A percentile compares a stretch with the other conserved stretches of the same genome.
Conservation (phyloP, 345 rosid species). For the Syzygium aromaticum region DNA sequence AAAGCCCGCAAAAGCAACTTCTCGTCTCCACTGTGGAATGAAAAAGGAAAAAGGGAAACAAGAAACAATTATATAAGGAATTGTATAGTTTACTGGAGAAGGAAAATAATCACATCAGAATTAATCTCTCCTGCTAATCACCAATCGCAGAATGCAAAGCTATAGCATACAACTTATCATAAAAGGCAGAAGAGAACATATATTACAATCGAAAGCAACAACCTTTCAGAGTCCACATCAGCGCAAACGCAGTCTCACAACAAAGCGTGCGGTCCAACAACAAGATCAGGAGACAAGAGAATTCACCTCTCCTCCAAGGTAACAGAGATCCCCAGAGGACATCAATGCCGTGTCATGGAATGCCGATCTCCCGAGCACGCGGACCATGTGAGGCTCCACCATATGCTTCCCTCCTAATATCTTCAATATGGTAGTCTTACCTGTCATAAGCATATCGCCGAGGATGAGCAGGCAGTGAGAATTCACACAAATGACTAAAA, state of each 20-base stretch:
- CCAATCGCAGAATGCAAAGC: not conserved
- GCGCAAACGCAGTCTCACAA: not conserved
- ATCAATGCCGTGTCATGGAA: slow-evolving; percentile 85
- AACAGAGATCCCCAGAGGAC: slow-evolving; percentile 83
- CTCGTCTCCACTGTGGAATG: slow-evolving; percentile 79
- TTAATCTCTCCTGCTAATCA: not conserved
- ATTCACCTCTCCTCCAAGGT: slow-evolving; percentile 95
- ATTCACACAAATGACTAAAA: not conserved
- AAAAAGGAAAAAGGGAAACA: not conserved
- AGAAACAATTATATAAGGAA: not conserved
- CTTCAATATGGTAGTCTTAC: slow-evolving; percentile 88
- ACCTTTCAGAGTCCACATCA: not conserved
- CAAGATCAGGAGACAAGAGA: not conserved
- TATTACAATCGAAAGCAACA: not conserved
- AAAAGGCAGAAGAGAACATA: not conserved
- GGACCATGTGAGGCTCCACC: slow-evolving; percentile 96
- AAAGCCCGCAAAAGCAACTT: slow-evolving; percentile 94
- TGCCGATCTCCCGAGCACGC: slow-evolving; percentile 76
- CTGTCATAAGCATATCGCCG: slow-evolving; percentile 11
- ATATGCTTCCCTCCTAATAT: slow-evolving; percentile 93
- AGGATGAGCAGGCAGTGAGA: not conserved
- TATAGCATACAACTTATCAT: not conserved
- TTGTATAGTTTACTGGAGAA: not conserved
- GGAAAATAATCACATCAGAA: not conserved
- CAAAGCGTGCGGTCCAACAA: not conserved